These are phyloP conservation scores for Pseudonitzschia multiseries DNA, from an alignment of 108 stramenopile species.

Conservation along the genomic window DNA sequence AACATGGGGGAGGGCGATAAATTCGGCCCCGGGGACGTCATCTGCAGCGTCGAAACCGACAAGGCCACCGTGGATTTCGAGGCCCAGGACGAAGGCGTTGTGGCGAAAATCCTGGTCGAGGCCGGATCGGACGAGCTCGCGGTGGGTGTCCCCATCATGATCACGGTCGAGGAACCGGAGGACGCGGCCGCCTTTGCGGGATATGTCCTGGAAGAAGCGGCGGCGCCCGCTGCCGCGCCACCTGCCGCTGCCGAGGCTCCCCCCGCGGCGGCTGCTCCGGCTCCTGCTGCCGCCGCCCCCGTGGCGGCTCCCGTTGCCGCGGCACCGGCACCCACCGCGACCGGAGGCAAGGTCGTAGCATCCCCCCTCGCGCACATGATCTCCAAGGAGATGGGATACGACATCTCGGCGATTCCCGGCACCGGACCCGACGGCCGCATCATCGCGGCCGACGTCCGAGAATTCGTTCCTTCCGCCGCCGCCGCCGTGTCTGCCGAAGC, in stretches of 20 bases:
- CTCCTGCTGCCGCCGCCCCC: conserved; percentile 29
- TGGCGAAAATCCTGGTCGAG: conserved; percentile 91
- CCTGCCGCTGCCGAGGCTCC: conserved; percentile 36
- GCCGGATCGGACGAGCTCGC: conserved; percentile 77
- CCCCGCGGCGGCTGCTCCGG: conserved; percentile 29
- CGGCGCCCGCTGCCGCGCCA: conserved; percentile 35
- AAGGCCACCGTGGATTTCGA: conserved; percentile 99
- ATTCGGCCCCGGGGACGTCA: conserved; percentile 88
- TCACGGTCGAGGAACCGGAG: conserved; percentile 82
- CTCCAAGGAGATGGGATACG: conserved; percentile 81
- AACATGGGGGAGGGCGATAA: conserved; percentile 74
- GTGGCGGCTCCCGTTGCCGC: conserved; percentile 29
- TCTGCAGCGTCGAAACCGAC: conserved; percentile 97
- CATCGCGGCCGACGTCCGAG: conserved; percentile 92
- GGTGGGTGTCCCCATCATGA: conserved; percentile 87
- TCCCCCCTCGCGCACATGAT: conserved; percentile 90
- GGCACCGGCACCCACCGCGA: conserved; percentile 36
- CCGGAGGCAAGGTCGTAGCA: conserved; percentile 81
- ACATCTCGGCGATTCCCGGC: conserved; percentile 71
- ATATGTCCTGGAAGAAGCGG: conserved; percentile 58
- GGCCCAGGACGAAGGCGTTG: conserved; percentile 94
- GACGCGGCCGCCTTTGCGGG: conserved; percentile 89
- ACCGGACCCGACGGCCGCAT: conserved; percentile 96
- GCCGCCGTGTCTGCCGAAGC: no score
- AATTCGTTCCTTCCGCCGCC: conserved; percentile 56